phyloP scores from a whole-genome alignment of 2,329 filamentous ascomycete species.

The Calonectria pseudoreteaudii region DNA sequence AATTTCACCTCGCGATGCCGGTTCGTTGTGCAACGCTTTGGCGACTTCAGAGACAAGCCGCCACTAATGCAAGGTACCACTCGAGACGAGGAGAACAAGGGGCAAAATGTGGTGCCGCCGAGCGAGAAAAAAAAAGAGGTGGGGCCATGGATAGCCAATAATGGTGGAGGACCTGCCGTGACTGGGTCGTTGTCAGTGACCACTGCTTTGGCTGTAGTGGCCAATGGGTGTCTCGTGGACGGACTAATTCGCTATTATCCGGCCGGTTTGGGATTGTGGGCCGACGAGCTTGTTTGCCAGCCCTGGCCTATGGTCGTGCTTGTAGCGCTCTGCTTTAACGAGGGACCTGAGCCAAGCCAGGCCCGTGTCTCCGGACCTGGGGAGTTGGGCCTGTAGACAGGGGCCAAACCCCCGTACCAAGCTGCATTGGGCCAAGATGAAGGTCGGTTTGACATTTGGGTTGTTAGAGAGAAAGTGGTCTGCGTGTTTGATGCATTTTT shows the following conservation, averaged over 20 bases:
- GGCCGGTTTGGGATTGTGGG: background rate
- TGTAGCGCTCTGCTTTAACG: conserved; percentile 7
- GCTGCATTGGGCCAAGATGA: conserved; percentile 15
- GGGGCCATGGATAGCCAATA: conserved; percentile 29
- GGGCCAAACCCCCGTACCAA: conserved; percentile 11
- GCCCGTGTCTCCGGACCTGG: background rate
- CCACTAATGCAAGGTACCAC: conserved; percentile 27
- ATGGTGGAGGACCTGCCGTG: conserved; percentile 35
- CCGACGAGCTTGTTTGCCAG: conserved; percentile 14
- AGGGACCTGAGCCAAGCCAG: background rate
- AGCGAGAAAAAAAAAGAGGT: conserved; percentile 26
- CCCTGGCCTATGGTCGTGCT: background rate
- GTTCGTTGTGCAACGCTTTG: background rate
- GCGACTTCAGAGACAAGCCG: conserved; percentile 12
- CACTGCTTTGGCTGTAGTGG: conserved; percentile 7
- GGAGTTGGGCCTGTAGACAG: conserved; percentile 1
- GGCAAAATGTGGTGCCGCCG: conserved; percentile 16
- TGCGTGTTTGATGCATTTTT: background rate
- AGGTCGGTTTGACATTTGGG: conserved; percentile 1
- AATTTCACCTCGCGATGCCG: conserved; percentile 23
- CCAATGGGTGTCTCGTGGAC: conserved; percentile 12
- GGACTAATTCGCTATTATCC: background rate
- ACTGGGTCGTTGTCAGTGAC: conserved; percentile 32
- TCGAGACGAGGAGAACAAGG: background rate
- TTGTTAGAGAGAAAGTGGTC: conserved; percentile 6